phyloP scores from a whole-genome alignment of 2,329 filamentous ascomycete genomes.

The Dothistroma septosporum region DNA sequence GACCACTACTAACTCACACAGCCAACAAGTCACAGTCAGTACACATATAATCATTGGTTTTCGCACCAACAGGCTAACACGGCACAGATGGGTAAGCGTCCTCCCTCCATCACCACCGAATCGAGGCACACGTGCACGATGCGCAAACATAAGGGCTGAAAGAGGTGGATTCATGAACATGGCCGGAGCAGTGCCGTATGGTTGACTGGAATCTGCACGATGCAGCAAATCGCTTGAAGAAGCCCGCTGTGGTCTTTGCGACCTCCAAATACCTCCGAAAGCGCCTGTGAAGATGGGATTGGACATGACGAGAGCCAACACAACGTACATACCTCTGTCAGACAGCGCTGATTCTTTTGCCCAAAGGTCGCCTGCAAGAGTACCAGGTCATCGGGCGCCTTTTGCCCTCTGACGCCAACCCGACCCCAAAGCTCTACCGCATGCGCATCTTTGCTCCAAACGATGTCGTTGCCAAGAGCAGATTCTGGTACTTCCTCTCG shows the following conservation, averaged over 20 bases:
- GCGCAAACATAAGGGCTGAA: conserved; percentile 23
- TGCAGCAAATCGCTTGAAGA: neutral
- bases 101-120: conserved; percentile 17
- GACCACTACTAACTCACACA: conserved; percentile 6
- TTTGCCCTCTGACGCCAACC: conserved; percentile 95
- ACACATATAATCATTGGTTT: neutral
- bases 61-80: conserved; percentile 27
- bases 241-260: neutral
- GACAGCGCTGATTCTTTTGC: conserved; percentile 37
- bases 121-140: conserved; percentile 11
- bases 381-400: conserved; percentile 99
- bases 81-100: conserved; percentile 59
- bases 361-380: conserved; percentile 95
- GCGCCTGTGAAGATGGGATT: conserved; percentile 6
- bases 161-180: conserved; percentile 22
- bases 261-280: neutral
- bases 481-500: conserved; percentile 99
- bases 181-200: conserved; percentile 5
- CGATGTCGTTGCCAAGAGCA: conserved; percentile 96
- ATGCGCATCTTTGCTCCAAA: conserved; percentile 99
- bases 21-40: conserved; percentile 30
- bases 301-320: conserved; percentile 4
- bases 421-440: conserved; percentile 97
- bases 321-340: conserved; percentile 24
- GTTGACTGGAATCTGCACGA: neutral